Evolutionary conservation across 2,329 filamentous ascomycete genomes (phyloP), one percentile per base, ranked within the genome.

Genomic region (Colletotrichum tropicicola): DNA sequence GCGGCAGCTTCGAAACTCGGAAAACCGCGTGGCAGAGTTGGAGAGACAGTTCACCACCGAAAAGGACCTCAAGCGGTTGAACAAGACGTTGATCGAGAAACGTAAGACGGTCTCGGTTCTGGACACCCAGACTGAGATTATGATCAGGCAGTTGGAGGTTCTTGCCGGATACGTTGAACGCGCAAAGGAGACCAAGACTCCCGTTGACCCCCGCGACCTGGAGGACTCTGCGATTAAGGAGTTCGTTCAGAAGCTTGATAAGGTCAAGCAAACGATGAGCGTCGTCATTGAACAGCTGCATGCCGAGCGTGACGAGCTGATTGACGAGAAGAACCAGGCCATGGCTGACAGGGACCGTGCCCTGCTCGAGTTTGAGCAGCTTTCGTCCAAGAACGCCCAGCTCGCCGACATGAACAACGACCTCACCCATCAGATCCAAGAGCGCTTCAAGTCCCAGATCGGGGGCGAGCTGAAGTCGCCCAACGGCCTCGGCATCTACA

Each of bases 361-460:
- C 13, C 90, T 98, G 72, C 89, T 97, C 73, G 96, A 99, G 74
- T 98, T 98, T 73, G 96, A 98, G 80, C 93, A 97, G 73, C 83
- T 99, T 45, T 97, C 93, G 10, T 91, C 91, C 61, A 97, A 97
- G 84, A 99, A 99, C 75, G 91, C 92, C 1, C 95, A 98, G 79
- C 85, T 99, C 65, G 91, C 93, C 27, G 93, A 98, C 73, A 89
- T 98, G 84, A 98, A 99, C 80, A 97, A 97, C 72, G 93, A 97
- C 74, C 84, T 99, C 59, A 94, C 97, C 4, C 92, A 97, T 73
- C 93, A 94, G 74, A 97, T 98, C 65, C 95, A 98, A 76, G 93
- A 92, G 73, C 88, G 94, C 28, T 97, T 98, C 83, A 97, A 97
- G 80, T 90, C 89, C 47, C 94, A 91, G 74, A 90, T 86, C 59